These are phyloP conservation scores for Hypoxylon sp. DNA, from an alignment of 2,329 filamentous ascomycete genomes.

Conservation along the genomic window DNA sequence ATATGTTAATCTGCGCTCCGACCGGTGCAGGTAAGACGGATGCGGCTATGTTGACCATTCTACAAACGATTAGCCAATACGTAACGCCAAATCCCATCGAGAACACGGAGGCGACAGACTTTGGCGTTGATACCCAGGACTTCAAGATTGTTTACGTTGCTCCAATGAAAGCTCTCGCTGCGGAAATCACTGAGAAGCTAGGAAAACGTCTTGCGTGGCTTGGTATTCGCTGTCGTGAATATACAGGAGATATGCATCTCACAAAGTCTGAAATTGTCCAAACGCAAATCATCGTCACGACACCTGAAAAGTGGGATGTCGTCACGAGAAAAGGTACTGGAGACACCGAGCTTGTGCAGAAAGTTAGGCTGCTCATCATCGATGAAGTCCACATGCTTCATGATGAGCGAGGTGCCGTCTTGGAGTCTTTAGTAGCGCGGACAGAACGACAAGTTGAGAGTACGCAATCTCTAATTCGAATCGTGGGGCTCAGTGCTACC, in stretches of 20 bases:
- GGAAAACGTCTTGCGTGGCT: constrained; percentile 94
- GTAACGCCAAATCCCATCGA: constrained; percentile 84
- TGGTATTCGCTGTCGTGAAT: constrained; percentile 90
- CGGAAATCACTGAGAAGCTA: constrained; percentile 95
- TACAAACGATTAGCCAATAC: constrained; percentile 92
- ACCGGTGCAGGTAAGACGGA: constrained; percentile 99
- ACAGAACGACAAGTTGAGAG: constrained; percentile 98
- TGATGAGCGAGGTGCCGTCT: constrained; percentile 94
- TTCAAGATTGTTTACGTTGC: constrained; percentile 99
- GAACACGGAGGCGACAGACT: constrained; percentile 79
- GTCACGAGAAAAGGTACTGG: constrained; percentile 97
- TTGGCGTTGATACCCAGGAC: constrained; percentile 85
- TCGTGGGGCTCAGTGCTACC: constrained; percentile 94
- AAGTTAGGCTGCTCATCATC: constrained; percentile 95
- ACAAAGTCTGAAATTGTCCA: constrained; percentile 96
- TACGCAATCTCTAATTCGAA: constrained; percentile 96
- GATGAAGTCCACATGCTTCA: constrained; percentile 99
- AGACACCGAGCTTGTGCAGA: constrained; percentile 97
- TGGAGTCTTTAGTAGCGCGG: constrained; percentile 94
- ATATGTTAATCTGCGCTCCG: constrained; percentile 98
- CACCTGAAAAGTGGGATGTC: constrained; percentile 99
- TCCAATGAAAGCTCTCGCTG: constrained; percentile 98
- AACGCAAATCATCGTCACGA: constrained; percentile 98
- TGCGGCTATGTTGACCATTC: constrained; percentile 94
- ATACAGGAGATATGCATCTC: constrained; percentile 98